phyloP scores from a whole-genome alignment of 495 filamentous ascomycete species.

The Aspergillus mulundensis region DNA sequence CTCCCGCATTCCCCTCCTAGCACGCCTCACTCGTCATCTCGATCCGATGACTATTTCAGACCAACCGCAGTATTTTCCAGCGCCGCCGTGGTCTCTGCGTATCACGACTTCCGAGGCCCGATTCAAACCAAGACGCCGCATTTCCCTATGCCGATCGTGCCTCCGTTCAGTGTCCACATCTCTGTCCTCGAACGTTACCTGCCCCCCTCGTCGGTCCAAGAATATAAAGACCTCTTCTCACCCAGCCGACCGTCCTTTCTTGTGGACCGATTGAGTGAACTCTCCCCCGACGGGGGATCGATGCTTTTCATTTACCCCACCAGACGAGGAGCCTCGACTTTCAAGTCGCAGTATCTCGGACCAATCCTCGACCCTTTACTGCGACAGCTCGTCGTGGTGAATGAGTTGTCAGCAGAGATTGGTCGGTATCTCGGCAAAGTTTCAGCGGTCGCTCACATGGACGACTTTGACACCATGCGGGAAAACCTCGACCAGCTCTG shows the following conservation, averaged over 20 bases:
- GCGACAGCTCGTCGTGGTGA: slow-evolving; percentile 59
- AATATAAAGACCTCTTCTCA: slow-evolving; percentile 59
- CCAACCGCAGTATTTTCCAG: slow-evolving; percentile 50
- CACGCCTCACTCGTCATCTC: slow-evolving; percentile 49
- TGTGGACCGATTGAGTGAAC: slow-evolving; percentile 63
- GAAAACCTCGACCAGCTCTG: slow-evolving; percentile 49
- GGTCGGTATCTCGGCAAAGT: slow-evolving; percentile 55
- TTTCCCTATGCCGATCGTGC: slow-evolving; percentile 58
- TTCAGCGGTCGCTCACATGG: slow-evolving; percentile 54
- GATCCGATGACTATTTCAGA: slow-evolving; percentile 53
- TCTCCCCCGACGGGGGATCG: slow-evolving; percentile 55
- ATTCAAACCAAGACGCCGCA: slow-evolving; percentile 36
- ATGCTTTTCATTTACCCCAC: slow-evolving; percentile 71
- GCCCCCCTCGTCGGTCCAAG: slow-evolving; percentile 56
- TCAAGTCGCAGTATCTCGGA: slow-evolving; percentile 60
- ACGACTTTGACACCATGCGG: slow-evolving; percentile 53
- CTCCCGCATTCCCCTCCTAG: slow-evolving; percentile 57
- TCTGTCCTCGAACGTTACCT: slow-evolving; percentile 70
- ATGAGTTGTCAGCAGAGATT: slow-evolving; percentile 59
- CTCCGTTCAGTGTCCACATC: slow-evolving; percentile 59
- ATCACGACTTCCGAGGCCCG: slow-evolving; percentile 50
- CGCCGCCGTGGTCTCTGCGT: slow-evolving; percentile 52
- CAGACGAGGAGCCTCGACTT: slow-evolving; percentile 56
- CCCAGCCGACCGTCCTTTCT: slow-evolving; percentile 55
- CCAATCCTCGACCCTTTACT: slow-evolving; percentile 66